Conservation (phyloP, 1,284 basidiomycete species). For the Earliella scabrosa region DNA sequence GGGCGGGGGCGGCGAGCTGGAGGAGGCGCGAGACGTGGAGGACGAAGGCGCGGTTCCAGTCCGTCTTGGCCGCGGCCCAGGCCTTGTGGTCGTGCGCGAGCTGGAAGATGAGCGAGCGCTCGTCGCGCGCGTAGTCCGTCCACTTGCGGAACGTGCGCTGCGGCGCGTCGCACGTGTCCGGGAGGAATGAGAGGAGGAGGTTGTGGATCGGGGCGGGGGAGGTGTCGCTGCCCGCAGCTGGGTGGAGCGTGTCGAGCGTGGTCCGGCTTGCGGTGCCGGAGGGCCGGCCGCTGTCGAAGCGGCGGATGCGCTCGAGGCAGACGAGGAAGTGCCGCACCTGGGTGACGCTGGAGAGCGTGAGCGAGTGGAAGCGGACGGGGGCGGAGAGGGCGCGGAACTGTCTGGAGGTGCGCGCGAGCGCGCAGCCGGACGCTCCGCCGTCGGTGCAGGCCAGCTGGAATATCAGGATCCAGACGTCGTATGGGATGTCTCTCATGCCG, state of each 20-base stretch:
- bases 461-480: conserved; percentile 23
- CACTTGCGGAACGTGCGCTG: conserved; percentile 18
- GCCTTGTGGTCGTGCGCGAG: conserved; percentile 16
- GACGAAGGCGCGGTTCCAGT: conserved; percentile 21
- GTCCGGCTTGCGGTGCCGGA: too few relatives aligned
- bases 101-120: conserved; percentile 17
- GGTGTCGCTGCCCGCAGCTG: background rate
- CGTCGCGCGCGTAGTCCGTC: conserved; percentile 22
- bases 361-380: conserved; percentile 15
- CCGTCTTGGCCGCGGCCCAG: conserved; percentile 17
- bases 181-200: conserved; percentile 20
- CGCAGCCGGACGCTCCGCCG: conserved; percentile 19
- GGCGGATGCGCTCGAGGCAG: conserved; percentile 22
- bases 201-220: conserved; percentile 11
- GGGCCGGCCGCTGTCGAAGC: background rate
- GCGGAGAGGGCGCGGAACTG: conserved; percentile 9
- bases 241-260: too few relatives aligned
- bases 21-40: conserved; percentile 22
- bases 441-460: conserved; percentile 20
- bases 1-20: conserved; percentile 15
- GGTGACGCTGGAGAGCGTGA: conserved; percentile 14
- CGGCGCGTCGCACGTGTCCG: conserved; percentile 21
- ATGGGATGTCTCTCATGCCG: conserved; percentile 9
- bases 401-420: conserved; percentile 17
- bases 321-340: conserved; percentile 18